Evolutionary conservation across 768 basidiomycete species (phyloP), one percentile per base, ranked within the genome.

Genomic region (Cantharellus anzutake): DNA sequence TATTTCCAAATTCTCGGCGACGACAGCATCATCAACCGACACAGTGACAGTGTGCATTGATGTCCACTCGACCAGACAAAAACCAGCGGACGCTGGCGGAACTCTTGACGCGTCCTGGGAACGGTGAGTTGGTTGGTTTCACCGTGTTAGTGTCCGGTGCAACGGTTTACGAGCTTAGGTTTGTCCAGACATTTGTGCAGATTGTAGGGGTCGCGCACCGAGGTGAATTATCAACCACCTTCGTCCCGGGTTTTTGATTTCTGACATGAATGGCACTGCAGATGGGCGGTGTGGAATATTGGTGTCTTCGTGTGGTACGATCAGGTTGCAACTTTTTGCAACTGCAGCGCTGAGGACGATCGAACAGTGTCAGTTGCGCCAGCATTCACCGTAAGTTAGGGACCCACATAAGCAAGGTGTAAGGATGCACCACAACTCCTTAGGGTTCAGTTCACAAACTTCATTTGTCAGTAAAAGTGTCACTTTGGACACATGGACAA

Each of bases 321-420:
- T 42, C 62, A 60, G 3, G 4, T 57, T 51, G 41, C 56, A 5
- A 14, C 41, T 37, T 42, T 40, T 38, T 11, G 14, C 56, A 11
- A 5, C 35, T 42, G 5, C 5, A 41, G 34, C 5, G 38, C 56
- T 44, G 48, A 5, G 38, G 41, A 4, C 52, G 51, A 42, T 68
- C 4, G 66, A 2, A 2, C 62, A 92, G 91, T 66, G 76, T 90
- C 50, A 80, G 78, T 64, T 97, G 93, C 68, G 93, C 93, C 14
- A 84, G 85, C 61, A 80, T 94, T 57, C 93, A 97, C 73, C 79
- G 93, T 58, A 94, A 93, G 74, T 83, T 97, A 61, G 93, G 93
- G 2, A 93, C 89, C 3, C 93, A 97, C 69, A 76, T 91, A 64
- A 81, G 86, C 0, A 92, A 96, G 80, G 87, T 97, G 89, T 92